Percentiles rank a stretch among this genome's conserved stretches.
Conservation (phyloP, 225 moss, liverwort and hornwort species). For the Polytrichum formosum region DNA sequence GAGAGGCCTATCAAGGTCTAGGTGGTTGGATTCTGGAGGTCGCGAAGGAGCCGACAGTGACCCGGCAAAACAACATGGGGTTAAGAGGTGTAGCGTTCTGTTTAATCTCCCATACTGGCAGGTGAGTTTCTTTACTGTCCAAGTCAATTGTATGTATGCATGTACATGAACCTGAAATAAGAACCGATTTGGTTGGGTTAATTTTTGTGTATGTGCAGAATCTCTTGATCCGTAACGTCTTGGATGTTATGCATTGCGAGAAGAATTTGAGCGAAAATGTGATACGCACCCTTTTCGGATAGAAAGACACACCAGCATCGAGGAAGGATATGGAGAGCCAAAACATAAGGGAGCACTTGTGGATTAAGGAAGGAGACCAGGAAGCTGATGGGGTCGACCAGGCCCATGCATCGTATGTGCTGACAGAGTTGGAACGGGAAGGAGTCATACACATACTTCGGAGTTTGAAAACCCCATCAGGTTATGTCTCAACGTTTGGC, state of each 20-base stretch:
- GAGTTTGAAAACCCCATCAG: neutral
- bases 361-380: neutral
- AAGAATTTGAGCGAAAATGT: neutral
- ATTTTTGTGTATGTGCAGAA: no score
- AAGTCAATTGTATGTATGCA: no score
- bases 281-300: neutral
- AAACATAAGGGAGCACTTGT: neutral
- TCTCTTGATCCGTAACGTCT: no score
- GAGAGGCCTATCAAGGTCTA: no score
- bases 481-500: neutral
- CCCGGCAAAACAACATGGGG: no score
- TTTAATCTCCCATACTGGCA: no score
- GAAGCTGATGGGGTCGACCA: neutral
- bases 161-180: no score
- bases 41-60: no score
- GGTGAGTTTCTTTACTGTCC: no score
- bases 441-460: neutral
- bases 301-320: neutral
- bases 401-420: neutral
- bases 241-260: neutral
- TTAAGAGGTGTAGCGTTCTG: no score
- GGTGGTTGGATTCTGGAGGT: no score
- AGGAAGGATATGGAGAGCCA: neutral
- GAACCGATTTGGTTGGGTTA: no score
- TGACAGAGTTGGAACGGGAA: neutral